phyloP scores from a whole-genome alignment of 352 stramenopile genomes.

The Phytophthora syringae region DNA sequence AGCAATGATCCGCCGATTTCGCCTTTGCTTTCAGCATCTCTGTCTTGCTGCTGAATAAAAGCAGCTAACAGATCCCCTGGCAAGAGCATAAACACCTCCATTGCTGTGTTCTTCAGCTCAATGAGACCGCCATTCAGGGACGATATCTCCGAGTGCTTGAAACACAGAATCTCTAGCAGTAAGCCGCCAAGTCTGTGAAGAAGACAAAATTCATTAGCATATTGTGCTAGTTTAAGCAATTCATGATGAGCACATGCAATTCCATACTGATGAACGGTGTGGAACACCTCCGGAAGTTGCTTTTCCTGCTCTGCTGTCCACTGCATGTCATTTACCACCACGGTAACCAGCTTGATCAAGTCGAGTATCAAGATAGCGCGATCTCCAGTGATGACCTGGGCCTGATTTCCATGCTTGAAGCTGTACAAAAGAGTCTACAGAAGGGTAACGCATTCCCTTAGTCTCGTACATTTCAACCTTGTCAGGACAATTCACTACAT shows the following conservation, averaged over 20 bases:
- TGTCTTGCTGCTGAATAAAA: constrained; percentile 52
- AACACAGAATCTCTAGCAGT: constrained; percentile 51
- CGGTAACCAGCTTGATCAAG: constrained; percentile 62
- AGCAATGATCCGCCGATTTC: constrained; percentile 6
- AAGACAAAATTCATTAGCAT: background rate
- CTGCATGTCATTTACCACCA: constrained; percentile 63
- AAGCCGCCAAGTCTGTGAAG: constrained; percentile 46
- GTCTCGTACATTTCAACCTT: no score
- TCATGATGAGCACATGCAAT: background rate
- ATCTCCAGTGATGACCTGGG: constrained; percentile 22
- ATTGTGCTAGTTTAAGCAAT: background rate
- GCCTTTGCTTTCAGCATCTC: background rate
- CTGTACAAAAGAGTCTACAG: constrained; percentile 55
- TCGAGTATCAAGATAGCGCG: constrained; percentile 51
- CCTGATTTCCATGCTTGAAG: constrained; percentile 24
- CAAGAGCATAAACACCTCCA: constrained; percentile 74
- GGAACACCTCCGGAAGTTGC: constrained; percentile 33
- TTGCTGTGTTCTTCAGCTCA: constrained; percentile 66
- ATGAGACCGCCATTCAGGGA: constrained; percentile 38
- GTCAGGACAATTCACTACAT: background rate
- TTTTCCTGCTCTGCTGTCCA: constrained; percentile 48
- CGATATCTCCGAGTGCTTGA: constrained; percentile 37
- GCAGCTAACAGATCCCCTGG: constrained; percentile 45
- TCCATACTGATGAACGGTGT: constrained; percentile 31
- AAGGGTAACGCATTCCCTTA: no score